These are phyloP conservation scores for Patellifolia procumbens DNA, from an alignment of 179 eudicot species.

Conservation along the genomic window DNA sequence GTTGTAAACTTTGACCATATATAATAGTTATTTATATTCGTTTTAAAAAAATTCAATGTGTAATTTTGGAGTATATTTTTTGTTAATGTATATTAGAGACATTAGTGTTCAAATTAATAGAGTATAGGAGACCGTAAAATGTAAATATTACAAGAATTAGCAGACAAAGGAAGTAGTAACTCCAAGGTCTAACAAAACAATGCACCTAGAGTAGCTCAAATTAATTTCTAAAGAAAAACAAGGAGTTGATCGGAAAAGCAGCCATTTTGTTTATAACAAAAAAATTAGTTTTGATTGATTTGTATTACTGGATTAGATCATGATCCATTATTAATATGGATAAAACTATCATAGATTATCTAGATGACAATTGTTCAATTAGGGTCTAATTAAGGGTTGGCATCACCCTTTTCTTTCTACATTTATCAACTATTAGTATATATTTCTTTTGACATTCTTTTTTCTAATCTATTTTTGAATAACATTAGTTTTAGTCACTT, in stretches of 20 bases:
- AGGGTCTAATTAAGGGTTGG: conserved; percentile 19
- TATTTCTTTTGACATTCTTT: not conserved
- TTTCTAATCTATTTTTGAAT: not conserved
- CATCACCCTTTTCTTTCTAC: conserved; percentile 20
- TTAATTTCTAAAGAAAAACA: not conserved
- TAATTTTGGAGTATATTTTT: too few relatives aligned
- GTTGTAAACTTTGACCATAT: too few relatives aligned
- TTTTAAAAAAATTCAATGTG: too few relatives aligned
- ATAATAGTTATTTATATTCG: too few relatives aligned
- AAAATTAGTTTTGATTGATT: conserved; percentile 7
- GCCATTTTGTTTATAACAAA: too few relatives aligned
- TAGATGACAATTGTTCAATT: not conserved
- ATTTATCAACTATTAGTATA: conserved; percentile 9
- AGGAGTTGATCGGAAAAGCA: not conserved
- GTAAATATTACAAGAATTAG: too few relatives aligned
- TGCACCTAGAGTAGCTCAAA: too few relatives aligned
- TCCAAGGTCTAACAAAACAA: too few relatives aligned
- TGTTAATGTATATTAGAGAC: too few relatives aligned
- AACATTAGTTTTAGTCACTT: conserved; percentile 3
- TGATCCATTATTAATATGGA: conserved; percentile 2
- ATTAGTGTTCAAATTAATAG: too few relatives aligned
- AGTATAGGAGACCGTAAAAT: too few relatives aligned
- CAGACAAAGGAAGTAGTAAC: too few relatives aligned
- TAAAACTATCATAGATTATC: conserved; percentile 16
- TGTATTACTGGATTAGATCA: not conserved